These are phyloP conservation scores for Athelia psychrophila DNA, from an alignment of 1,284 basidiomycete genomes.

Conservation along the genomic window DNA sequence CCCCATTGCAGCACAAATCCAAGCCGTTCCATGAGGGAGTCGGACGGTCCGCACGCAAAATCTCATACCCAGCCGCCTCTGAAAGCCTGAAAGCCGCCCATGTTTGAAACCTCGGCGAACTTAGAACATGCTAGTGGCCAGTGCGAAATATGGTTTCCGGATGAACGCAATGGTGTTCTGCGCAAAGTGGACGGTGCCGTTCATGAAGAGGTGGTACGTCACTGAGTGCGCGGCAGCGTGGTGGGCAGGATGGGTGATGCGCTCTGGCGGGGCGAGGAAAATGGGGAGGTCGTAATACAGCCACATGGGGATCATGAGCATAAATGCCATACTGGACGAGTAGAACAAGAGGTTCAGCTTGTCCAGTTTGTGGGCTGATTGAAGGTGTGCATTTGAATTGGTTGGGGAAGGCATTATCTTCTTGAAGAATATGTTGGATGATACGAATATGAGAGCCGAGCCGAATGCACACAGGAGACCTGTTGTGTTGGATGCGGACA, in stretches of 20 bases:
- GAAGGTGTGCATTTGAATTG: slow-evolving; percentile 33
- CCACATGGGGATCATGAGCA: slow-evolving; percentile 96
- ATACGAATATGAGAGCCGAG: slow-evolving; percentile 94
- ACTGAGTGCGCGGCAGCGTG: slow-evolving; percentile 54
- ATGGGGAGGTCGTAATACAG: slow-evolving; percentile 78
- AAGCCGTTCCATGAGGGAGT: too few species aligned
- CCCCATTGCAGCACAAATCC: too few species aligned
- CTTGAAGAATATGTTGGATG: slow-evolving; percentile 99
- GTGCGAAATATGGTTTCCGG: too few species aligned
- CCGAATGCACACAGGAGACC: slow-evolving; percentile 92
- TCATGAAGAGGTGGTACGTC: slow-evolving; percentile 79
- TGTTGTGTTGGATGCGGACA: slow-evolving; percentile 79
- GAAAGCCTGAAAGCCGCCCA: too few species aligned
- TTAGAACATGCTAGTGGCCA: too few species aligned
- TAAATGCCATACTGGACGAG: slow-evolving; percentile 91
- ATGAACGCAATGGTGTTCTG: slow-evolving; percentile 98
- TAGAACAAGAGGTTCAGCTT: slow-evolving; percentile 97
- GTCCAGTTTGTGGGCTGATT: slow-evolving; percentile 79
- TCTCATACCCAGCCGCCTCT: too few species aligned
- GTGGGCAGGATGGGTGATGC: slow-evolving; percentile 47
- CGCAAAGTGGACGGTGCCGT: slow-evolving; percentile 94
- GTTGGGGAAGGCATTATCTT: slow-evolving; percentile 86
- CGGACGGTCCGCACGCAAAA: too few species aligned
- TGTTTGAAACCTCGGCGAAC: too few species aligned
- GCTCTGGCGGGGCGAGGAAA: slow-evolving; percentile 47